phyloP scores from a whole-genome alignment of 495 filamentous ascomycete species.

The Trichodelitschia bisporula region DNA sequence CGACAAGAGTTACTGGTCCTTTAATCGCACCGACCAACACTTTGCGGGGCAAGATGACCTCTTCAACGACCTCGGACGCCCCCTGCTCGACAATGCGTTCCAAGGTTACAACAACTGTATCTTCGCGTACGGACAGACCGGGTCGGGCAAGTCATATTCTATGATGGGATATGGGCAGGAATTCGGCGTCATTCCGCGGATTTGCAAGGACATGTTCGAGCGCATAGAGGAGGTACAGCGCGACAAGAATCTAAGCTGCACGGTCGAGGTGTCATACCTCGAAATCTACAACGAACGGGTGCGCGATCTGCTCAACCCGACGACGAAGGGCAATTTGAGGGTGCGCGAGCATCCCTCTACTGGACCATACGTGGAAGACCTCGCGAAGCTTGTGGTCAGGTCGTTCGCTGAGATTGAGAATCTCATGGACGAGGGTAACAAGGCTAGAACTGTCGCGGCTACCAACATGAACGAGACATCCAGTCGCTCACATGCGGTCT shows the following conservation, averaged over 20 bases:
- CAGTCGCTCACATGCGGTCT: constrained; percentile 92
- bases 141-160: constrained; percentile 94
- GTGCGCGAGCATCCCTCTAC: constrained; percentile 95
- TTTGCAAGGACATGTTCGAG: constrained; percentile 93
- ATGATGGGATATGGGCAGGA: constrained; percentile 99
- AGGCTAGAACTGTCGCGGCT: constrained; percentile 89
- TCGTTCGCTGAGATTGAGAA: constrained; percentile 91
- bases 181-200: constrained; percentile 87
- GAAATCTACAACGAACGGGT: constrained; percentile 99
- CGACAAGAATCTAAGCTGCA: constrained; percentile 61
- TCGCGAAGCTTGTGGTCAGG: constrained; percentile 92
- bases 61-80: constrained; percentile 67
- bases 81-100: constrained; percentile 93
- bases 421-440: constrained; percentile 98
- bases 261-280: constrained; percentile 93
- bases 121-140: constrained; percentile 97
- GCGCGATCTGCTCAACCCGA: constrained; percentile 84
- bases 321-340: constrained; percentile 88
- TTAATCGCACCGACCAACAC: constrained; percentile 51
- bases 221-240: constrained; percentile 41
- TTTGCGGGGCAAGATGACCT: constrained; percentile 83
- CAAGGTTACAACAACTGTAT: constrained; percentile 99
- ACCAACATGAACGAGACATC: constrained; percentile 99
- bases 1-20: constrained; percentile 96
- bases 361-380: constrained; percentile 91